Percentiles rank a stretch among this genome's conserved stretches.
These are phyloP conservation scores for Pavlovales sp. DNA, from an alignment of 208 protist genomes.

Conservation along the genomic window DNA sequence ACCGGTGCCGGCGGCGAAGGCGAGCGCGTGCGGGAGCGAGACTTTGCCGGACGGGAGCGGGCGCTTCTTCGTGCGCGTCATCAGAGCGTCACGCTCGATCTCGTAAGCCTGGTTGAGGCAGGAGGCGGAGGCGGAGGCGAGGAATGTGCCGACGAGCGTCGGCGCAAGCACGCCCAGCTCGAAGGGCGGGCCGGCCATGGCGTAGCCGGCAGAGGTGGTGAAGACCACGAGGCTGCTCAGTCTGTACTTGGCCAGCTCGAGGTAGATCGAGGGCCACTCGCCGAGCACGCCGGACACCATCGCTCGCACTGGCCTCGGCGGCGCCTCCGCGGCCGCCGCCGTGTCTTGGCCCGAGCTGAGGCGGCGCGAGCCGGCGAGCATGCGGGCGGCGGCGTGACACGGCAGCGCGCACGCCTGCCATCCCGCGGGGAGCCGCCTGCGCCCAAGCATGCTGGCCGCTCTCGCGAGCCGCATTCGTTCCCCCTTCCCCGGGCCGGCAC, in stretches of 20 bases:
- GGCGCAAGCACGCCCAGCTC: not conserved
- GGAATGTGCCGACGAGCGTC: conserved; percentile 22
- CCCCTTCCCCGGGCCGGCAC: too few relatives aligned
- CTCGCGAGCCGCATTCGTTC: too few relatives aligned
- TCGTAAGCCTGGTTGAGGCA: conserved; percentile 19
- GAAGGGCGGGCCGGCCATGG: not conserved
- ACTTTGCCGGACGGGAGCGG: conserved; percentile 14
- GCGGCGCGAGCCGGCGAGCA: too few relatives aligned
- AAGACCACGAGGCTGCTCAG: conserved; percentile 17
- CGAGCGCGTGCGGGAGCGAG: conserved; percentile 7
- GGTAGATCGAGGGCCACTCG: conserved; percentile 9
- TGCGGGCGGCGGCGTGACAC: too few relatives aligned
- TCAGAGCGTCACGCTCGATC: not conserved
- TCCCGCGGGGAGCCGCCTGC: too few relatives aligned
- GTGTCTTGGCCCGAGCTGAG: too few relatives aligned
- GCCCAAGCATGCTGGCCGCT: too few relatives aligned
- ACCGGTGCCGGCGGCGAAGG: not conserved
- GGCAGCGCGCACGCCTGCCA: too few relatives aligned
- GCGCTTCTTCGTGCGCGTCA: not conserved
- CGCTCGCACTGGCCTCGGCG: too few relatives aligned
- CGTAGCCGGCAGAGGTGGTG: conserved; percentile 7
- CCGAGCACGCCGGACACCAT: too few relatives aligned
- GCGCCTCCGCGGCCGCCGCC: too few relatives aligned
- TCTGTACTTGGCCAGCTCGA: conserved; percentile 29
- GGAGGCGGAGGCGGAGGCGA: conserved; percentile 13